Conservation (phyloP, 1,284 basidiomycete genomes). For the Apiotrichum montevideense region DNA sequence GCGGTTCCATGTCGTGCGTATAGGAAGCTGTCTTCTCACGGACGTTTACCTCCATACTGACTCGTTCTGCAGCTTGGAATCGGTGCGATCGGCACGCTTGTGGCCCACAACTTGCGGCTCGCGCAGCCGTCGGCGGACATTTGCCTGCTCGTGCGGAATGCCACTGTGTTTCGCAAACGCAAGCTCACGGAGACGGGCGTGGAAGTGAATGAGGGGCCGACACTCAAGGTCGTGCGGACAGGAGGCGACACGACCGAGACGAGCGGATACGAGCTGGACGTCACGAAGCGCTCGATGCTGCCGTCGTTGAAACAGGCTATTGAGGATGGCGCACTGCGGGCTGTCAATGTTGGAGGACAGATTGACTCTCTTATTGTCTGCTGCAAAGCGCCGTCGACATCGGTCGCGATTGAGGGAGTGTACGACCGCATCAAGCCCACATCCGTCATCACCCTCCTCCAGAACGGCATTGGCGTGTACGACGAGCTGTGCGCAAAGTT, state of each 20-base stretch:
- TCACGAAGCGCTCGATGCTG: background rate
- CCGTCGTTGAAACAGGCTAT: background rate
- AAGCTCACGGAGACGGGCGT: background rate
- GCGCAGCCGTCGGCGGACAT: slow-evolving; percentile 54
- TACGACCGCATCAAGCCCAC: slow-evolving; percentile 59
- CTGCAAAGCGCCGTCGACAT: slow-evolving; percentile 67
- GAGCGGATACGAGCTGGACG: slow-evolving; percentile 23
- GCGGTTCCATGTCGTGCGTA: slow-evolving; percentile 42
- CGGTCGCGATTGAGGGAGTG: slow-evolving; percentile 58
- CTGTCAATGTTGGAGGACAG: background rate
- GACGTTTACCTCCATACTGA: background rate
- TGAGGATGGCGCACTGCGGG: background rate
- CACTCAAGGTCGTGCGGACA: slow-evolving; percentile 6
- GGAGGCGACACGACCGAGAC: slow-evolving; percentile 11
- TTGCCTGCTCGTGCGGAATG: slow-evolving; percentile 59
- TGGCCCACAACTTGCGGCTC: slow-evolving; percentile 69
- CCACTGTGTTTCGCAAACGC: slow-evolving; percentile 4
- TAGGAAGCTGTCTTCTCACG: background rate
- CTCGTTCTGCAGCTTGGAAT: slow-evolving; percentile 53
- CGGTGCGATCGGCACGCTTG: slow-evolving; percentile 71
- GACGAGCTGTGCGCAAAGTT: slow-evolving; percentile 64
- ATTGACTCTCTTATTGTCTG: slow-evolving; percentile 75
- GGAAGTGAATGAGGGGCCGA: background rate
- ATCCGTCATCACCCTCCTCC: slow-evolving; percentile 80
- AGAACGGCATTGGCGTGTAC: slow-evolving; percentile 87